phyloP scores from a whole-genome alignment of 73 alveolate species.

The Paramecium pentaurelia region DNA sequence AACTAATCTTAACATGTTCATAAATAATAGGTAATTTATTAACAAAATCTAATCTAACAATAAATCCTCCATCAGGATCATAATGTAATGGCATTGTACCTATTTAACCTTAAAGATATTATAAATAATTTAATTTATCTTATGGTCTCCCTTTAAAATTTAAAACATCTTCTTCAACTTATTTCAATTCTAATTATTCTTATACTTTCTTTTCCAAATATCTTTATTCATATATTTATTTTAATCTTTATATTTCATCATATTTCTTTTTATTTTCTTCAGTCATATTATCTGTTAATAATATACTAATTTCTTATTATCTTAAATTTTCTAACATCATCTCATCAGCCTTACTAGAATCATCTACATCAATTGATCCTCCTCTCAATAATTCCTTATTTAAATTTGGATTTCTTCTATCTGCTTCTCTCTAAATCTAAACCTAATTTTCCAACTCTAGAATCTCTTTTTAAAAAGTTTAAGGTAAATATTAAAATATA shows the following conservation, averaged over 20 bases:
- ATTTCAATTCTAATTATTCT: background rate
- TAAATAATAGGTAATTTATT: background rate
- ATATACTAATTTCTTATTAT: background rate
- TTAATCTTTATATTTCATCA: conserved; percentile 6
- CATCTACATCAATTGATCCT: background rate
- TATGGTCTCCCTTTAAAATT: background rate
- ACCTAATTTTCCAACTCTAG: background rate
- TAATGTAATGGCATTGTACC: conserved; percentile 30
- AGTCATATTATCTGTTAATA: background rate
- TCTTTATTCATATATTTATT: background rate
- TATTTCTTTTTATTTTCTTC: background rate
- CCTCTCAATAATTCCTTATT: background rate
- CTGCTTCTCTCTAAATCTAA: conserved; percentile 23
- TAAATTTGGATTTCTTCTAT: background rate
- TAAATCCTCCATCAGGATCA: conserved; percentile 44
- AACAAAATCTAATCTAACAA: background rate
- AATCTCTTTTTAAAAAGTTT: background rate
- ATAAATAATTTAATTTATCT: conserved; percentile 22
- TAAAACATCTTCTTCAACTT: conserved; percentile 29
- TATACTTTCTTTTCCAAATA: conserved; percentile 17
- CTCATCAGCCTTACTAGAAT: conserved; percentile 14
- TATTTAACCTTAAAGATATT: conserved; percentile 1
- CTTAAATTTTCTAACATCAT: conserved; percentile 24
- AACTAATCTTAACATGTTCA: background rate
- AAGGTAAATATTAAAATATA: background rate